These are phyloP conservation scores for Pseudopyrenochaeta lycopersici DNA, from an alignment of 2,329 filamentous ascomycete species.

Conservation along the genomic window DNA sequence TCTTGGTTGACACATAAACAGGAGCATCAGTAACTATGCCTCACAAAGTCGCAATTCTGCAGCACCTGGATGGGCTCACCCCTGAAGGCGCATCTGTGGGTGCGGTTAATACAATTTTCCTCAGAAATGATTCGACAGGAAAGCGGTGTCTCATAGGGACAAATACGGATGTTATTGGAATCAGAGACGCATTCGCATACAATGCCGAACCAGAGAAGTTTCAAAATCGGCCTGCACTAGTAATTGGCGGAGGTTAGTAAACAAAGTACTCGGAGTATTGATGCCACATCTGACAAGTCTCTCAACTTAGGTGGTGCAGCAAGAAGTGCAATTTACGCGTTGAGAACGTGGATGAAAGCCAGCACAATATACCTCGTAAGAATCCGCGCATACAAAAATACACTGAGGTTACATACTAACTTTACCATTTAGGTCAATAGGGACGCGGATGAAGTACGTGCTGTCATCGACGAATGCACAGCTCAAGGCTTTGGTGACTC, in stretches of 20 bases:
- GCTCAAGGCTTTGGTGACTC: conserved; percentile 67
- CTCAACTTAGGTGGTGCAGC: conserved; percentile 68
- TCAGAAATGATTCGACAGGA: conserved; percentile 61
- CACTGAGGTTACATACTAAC: background rate
- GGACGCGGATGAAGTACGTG: conserved; percentile 71
- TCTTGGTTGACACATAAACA: conserved; percentile 28
- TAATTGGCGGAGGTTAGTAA: conserved; percentile 70
- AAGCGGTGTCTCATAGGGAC: conserved; percentile 71
- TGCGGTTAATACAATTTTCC: conserved; percentile 81
- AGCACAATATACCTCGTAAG: conserved; percentile 72
- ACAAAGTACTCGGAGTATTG: too few relatives aligned
- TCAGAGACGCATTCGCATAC: conserved; percentile 73
- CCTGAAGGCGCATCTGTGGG: conserved; percentile 77
- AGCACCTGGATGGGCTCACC: conserved; percentile 76
- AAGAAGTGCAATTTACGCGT: conserved; percentile 78
- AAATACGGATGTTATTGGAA: conserved; percentile 83
- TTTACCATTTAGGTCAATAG: conserved; percentile 64
- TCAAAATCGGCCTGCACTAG: conserved; percentile 71
- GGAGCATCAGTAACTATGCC: conserved; percentile 84
- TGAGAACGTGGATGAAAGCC: conserved; percentile 74
- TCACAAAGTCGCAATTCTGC: conserved; percentile 79
- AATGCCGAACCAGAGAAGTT: conserved; percentile 59
- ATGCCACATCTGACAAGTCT: background rate
- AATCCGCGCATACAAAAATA: background rate
- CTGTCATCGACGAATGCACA: conserved; percentile 71